Evolutionary conservation across 2,329 filamentous ascomycete species (phyloP).

Genomic region (Grosmannia huntii): DNA sequence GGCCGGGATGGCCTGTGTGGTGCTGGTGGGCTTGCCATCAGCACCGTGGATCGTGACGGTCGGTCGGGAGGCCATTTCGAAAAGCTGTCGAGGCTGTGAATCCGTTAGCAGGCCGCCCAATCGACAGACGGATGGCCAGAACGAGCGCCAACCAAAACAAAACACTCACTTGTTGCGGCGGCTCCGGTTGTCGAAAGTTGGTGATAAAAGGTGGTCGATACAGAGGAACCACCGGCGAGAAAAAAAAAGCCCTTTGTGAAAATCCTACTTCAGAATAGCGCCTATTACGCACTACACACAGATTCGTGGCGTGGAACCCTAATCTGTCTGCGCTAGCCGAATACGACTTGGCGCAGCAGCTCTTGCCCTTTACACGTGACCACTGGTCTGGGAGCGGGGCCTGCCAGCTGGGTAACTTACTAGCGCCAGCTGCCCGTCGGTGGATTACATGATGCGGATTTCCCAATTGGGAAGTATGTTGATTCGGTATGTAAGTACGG

Average conservation of each 20-base stretch:
- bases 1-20: constrained; percentile 83
- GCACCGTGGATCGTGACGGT: constrained; percentile 95
- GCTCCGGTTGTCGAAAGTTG: constrained; percentile 1
- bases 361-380: not conserved
- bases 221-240: not conserved
- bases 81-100: not conserved
- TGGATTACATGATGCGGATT: not conserved
- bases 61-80: constrained; percentile 79
- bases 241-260: not conserved
- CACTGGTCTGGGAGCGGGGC: not conserved
- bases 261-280: not conserved
- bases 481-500: not conserved
- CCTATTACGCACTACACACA: not conserved
- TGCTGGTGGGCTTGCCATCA: constrained; percentile 84
- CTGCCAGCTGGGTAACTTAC: not conserved
- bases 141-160: not conserved
- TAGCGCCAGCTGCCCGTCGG: not conserved
- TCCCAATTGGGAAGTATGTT: not conserved
- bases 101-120: not conserved
- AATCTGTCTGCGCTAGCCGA: not conserved
- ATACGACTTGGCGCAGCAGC: not conserved
- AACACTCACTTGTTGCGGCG: not conserved
- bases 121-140: not conserved
- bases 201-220: constrained; percentile 1
- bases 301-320: not conserved